Evolutionary conservation across 1,284 basidiomycete genomes (phyloP).

Genomic region (Apiotrichum domesticum): DNA sequence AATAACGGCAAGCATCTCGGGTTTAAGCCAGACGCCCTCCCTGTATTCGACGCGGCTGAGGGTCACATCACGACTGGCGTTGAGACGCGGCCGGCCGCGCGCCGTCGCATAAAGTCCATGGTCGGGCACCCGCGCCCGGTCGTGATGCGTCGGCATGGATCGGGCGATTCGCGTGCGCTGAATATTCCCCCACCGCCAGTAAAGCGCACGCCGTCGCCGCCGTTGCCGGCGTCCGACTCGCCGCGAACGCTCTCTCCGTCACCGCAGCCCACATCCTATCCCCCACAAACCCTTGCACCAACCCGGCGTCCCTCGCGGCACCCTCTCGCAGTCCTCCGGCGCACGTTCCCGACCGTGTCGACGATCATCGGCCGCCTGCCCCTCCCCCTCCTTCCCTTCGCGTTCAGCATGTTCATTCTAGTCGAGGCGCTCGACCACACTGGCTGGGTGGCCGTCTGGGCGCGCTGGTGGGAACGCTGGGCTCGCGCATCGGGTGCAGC

Average conservation of each 20-base stretch:
- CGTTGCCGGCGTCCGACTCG: not conserved
- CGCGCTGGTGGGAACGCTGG: conserved; percentile 61
- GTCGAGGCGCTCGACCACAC: conserved; percentile 75
- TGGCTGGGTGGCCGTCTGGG: conserved; percentile 89
- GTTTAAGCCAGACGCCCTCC: too few species aligned
- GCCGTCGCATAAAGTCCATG: too few species aligned
- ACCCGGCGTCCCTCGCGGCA: not conserved
- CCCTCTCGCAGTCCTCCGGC: conserved; percentile 20
- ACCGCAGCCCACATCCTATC: not conserved
- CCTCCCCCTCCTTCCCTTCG: conserved; percentile 68
- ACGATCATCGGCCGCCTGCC: conserved; percentile 56
- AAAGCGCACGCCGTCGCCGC: not conserved
- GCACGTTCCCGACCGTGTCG: conserved; percentile 69
- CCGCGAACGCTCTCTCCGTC: conserved; percentile 23
- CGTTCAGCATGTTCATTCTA: conserved; percentile 91
- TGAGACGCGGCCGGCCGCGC: too few species aligned
- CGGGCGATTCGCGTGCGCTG: not conserved
- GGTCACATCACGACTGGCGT: too few species aligned
- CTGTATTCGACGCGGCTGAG: too few species aligned
- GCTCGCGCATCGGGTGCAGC: conserved; percentile 44
- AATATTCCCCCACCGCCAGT: too few species aligned
- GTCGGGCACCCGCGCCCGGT: too few species aligned
- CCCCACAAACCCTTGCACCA: conserved; percentile 18
- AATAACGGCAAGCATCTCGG: too few species aligned
- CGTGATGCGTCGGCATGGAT: not conserved